Evolutionary conservation across 345 rosid species (phyloP).

Genomic region (Zanthoxylum bungeanum): DNA sequence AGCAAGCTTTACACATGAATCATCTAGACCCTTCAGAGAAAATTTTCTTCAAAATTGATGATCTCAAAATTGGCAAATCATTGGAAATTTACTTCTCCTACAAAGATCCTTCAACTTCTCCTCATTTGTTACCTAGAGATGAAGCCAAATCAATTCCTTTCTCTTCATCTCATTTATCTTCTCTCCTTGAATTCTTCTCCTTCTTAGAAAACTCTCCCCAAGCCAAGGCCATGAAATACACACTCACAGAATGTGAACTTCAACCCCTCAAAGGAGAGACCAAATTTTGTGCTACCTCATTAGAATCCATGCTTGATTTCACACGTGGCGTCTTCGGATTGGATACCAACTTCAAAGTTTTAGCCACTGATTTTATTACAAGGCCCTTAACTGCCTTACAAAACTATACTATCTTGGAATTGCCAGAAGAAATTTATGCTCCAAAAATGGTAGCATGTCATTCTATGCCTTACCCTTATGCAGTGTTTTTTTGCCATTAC

Average conservation of each 20-base stretch:
- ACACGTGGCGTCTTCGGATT: constrained; percentile 37
- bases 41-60: constrained; percentile 47
- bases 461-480: constrained; percentile 61
- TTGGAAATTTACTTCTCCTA: constrained; percentile 37
- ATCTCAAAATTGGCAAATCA: constrained; percentile 45
- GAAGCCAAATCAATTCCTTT: constrained; percentile 66
- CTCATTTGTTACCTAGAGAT: constrained; percentile 51
- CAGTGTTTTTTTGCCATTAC: constrained; percentile 65
- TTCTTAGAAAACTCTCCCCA: constrained; percentile 49
- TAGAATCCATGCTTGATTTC: constrained; percentile 71
- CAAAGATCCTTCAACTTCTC: constrained; percentile 34
- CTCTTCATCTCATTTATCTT: constrained; percentile 40
- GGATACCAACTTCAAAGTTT: constrained; percentile 26
- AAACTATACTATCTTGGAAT: constrained; percentile 45
- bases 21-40: constrained; percentile 39
- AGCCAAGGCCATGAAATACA: constrained; percentile 61
- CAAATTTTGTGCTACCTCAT: constrained; percentile 55
- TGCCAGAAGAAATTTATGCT: constrained; percentile 31
- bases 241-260: constrained; percentile 48
- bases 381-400: constrained; percentile 18
- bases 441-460: constrained; percentile 54
- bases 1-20: constrained; percentile 7
- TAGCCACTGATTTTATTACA: constrained; percentile 33
- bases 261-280: constrained; percentile 45
- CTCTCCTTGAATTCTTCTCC: constrained; percentile 56